Conservation (phyloP, 2,329 filamentous ascomycete genomes). For the Fusarium sp. region DNA sequence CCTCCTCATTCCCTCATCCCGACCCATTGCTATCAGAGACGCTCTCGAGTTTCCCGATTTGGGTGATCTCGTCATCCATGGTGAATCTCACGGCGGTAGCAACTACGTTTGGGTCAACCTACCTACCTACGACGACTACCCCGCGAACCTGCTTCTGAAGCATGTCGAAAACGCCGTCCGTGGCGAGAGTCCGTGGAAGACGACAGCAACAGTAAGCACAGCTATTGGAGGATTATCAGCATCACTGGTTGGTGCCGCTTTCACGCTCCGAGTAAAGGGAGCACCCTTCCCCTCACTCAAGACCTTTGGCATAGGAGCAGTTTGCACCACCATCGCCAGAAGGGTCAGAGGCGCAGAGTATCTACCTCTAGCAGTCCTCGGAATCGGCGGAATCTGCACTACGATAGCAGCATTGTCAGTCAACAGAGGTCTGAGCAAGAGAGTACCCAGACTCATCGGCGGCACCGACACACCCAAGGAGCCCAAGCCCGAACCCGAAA, state of each 20-base stretch:
- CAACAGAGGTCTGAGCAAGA: constrained; percentile 26
- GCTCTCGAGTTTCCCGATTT: constrained; percentile 35
- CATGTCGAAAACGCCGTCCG: constrained; percentile 30
- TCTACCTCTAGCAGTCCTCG: constrained; percentile 28
- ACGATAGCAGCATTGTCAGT: constrained; percentile 27
- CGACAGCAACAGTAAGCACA: constrained; percentile 31
- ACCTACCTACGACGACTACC: constrained; percentile 24
- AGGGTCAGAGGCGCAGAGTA: constrained; percentile 28
- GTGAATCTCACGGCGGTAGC: constrained; percentile 26
- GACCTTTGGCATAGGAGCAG: constrained; percentile 9
- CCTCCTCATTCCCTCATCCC: constrained; percentile 30
- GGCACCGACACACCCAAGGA: constrained; percentile 30
- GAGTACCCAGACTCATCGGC: constrained; percentile 25
- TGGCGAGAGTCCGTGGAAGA: constrained; percentile 34
- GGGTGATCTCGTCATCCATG: constrained; percentile 24
- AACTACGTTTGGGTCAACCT: constrained; percentile 38
- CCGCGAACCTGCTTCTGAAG: constrained; percentile 17
- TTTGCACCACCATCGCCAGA: constrained; percentile 15
- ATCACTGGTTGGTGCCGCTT: constrained; percentile 27
- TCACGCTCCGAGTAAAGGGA: constrained; percentile 25
- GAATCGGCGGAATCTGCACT: constrained; percentile 23
- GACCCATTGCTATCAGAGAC: constrained; percentile 29
- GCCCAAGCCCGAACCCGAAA: constrained; percentile 16
- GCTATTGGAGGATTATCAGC: constrained; percentile 29
- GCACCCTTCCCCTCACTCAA: constrained; percentile 26